Base-by-base conservation (phyloP, 2,329 filamentous ascomycete genomes). In the Trichophyton rubrum region DNA sequence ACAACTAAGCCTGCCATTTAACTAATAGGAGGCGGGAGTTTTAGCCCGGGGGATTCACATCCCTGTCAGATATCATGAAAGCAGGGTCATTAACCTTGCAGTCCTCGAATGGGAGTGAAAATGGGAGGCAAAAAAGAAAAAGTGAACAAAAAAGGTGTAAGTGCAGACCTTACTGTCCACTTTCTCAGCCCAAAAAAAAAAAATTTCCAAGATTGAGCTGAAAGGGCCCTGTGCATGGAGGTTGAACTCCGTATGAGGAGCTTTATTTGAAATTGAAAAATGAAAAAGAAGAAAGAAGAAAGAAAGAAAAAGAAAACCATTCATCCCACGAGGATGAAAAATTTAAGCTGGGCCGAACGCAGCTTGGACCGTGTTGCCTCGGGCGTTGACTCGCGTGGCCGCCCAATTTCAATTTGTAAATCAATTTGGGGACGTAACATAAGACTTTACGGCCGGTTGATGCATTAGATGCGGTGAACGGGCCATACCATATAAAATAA, bases 201-300 rank as follows among this genome's bases (percentile, higher is more conserved):
- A 7, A 35, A 33, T 27, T 38, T 27, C 20, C 45, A 49, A 30
- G 45, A 27, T 5, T 27, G 27, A 55, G 24, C 49, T 55, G 45
- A 49, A 55, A 11, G 27, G n/a, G 8, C 17, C n/a, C 38, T 17
- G 38, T n/a, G 33, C 20, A 57, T n/a, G 56, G 33, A 56, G 43
- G 11, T 35, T 24, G 35, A 57, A 57, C 27, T 56, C 38, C 30
- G 49, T 30, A 40, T 9, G 20, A 35, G 15, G 45, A 40, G 22
- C 61, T 58, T 41, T 65, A 64, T n/a, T 60, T 58, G 11, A 59
- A 64, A 64, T 43, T 9, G 27, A 20, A 6, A 17, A n/a, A n/a
- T 43, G 27, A 7, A 27, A 30, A 30, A 30, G 1, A 30, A 30
- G 7, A 30, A 30, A 6, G n/a, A 5, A 15, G 13, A 2, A 4